Base-by-base conservation (phyloP, 768 basidiomycete genomes). In the Gymnopilus dilepis region DNA sequence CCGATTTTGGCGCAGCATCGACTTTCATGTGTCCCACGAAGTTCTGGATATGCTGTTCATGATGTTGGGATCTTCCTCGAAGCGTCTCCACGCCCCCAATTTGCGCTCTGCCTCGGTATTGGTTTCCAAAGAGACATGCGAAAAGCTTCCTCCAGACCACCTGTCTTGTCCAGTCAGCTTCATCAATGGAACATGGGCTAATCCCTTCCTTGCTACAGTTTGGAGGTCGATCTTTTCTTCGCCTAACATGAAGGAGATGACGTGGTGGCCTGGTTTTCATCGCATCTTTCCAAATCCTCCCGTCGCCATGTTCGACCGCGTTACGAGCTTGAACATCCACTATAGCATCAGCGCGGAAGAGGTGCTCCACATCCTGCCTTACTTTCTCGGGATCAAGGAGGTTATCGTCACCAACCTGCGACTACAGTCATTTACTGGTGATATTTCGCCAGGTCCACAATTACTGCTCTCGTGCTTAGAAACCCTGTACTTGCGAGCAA, bases 211-310 rank as follows among this genome's bases (percentile, higher is more conserved):
- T 1, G 33, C 34, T 5, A 9, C 33, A 5, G 22, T 33, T 21
- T 54, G 37, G 52, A 54, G 15, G 11, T 40, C 21, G 21, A 9
- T 54, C 9, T 34, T 54, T 11, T 24, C 52, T 19, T 40, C 52
- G 38, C 34, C 19, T 2, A 15, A 15, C 15, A 26, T 54, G 37
- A 38, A 22, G 3, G 52, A 54, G 26, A 37, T 54, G 15, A 54
- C 52, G 22, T 54, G 52, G 52, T 54, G 52, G 52, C 52, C 52
- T 12, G 52, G 52, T 24, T 54, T 54, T 38, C 34, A 54, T 5
- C 22, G 38, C 3, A 24, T 54, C 8, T 40, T 54, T 13, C 22
- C 31, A 4, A 22, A 40, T n/a, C 33, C 52, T 2, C 38, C 52
- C 11, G 22, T 24, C 2, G 33, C 12, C 12, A 40, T 54, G 33